phyloP scores from a whole-genome alignment of 306 rosid species.

The Vigna trinervia region DNA sequence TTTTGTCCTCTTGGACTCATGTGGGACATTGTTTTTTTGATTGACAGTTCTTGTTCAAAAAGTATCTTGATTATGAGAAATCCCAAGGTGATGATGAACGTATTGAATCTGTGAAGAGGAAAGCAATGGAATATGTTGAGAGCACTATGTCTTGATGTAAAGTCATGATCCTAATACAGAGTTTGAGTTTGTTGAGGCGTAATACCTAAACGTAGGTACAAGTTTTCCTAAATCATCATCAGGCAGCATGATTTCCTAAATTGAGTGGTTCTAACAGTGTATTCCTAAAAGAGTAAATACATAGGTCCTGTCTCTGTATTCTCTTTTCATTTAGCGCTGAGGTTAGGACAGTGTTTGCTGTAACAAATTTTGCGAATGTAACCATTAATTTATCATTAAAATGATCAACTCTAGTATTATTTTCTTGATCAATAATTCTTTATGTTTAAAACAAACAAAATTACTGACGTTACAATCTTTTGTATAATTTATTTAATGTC shows the following conservation, averaged over 20 bases:
- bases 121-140: constrained; percentile 85
- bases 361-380: constrained; percentile 25
- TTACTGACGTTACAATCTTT: no score
- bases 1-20: constrained; percentile 28
- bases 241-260: neutral
- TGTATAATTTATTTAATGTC: no score
- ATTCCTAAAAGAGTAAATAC: no score
- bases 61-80: constrained; percentile 84
- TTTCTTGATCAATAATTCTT: neutral
- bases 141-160: constrained; percentile 59
- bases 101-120: constrained; percentile 76
- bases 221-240: neutral
- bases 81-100: constrained; percentile 74
- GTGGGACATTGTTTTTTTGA: constrained; percentile 18
- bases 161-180: neutral
- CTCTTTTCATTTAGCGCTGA: no score
- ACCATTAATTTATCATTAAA: neutral
- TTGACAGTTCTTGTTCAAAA: constrained; percentile 86
- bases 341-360: neutral
- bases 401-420: neutral
- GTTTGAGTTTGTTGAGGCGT: neutral
- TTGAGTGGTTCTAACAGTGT: neutral
- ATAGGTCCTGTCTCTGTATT: no score
- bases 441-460: no score
- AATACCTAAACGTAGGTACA: neutral